phyloP scores from a whole-genome alignment of 2,329 filamentous ascomycete genomes.

The Mycosphaerella sp. region DNA sequence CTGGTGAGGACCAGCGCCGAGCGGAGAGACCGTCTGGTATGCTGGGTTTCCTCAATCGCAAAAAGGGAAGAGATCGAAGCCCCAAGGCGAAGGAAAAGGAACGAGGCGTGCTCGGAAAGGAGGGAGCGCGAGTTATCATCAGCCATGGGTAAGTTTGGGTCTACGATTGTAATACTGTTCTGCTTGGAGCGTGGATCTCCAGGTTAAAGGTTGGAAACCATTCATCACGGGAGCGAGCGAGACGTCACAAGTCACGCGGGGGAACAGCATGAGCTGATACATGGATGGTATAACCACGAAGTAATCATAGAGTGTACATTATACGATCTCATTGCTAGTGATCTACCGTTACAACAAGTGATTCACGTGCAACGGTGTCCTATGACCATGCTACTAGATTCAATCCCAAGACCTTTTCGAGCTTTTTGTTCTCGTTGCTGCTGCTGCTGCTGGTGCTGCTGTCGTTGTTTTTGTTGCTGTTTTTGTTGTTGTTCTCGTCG shows the following conservation, averaged over 20 bases:
- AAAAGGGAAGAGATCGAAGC: conserved; percentile 83
- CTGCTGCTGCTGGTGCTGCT: no score
- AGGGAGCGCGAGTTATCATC: conserved; percentile 66
- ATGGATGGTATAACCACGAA: not conserved
- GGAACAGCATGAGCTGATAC: not conserved
- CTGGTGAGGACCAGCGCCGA: conserved; percentile 45
- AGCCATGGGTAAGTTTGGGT: conserved; percentile 18
- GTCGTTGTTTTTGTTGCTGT: no score
- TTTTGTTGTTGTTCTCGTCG: no score
- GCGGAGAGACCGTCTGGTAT: conserved; percentile 62
- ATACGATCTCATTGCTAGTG: not conserved
- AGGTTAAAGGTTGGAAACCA: not conserved
- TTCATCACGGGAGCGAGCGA: not conserved
- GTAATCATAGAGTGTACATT: not conserved
- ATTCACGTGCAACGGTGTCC: not conserved
- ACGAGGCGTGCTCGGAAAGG: conserved; percentile 86
- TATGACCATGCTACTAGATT: no score
- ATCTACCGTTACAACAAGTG: not conserved
- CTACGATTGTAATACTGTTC: not conserved
- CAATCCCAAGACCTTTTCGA: no score
- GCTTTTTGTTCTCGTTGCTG: no score
- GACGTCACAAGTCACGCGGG: not conserved
- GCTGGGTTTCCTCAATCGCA: conserved; percentile 81
- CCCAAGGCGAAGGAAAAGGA: conserved; percentile 77
- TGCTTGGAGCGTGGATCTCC: not conserved